phyloP scores from a whole-genome alignment of 2,329 filamentous ascomycete species.

The Xylariomycetidae sp. region DNA sequence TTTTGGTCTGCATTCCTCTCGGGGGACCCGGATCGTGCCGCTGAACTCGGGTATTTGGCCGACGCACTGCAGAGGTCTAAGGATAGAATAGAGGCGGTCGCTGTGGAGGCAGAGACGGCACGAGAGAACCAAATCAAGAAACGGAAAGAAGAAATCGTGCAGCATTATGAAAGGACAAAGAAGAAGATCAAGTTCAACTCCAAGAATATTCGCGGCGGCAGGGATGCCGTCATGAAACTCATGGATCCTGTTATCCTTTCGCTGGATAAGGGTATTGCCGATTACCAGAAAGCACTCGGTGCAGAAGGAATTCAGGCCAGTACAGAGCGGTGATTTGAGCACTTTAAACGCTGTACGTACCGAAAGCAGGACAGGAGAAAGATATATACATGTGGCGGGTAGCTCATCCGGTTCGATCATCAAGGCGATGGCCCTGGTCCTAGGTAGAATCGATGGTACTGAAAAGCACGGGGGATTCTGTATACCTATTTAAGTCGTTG shows the following conservation, averaged over 20 bases:
- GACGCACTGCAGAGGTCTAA: slow-evolving; percentile 76
- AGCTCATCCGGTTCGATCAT: too few relatives aligned
- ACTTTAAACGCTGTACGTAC: too few relatives aligned
- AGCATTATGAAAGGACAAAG: slow-evolving; percentile 66
- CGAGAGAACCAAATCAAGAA: slow-evolving; percentile 62
- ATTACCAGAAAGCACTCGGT: slow-evolving; percentile 67
- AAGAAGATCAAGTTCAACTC: slow-evolving; percentile 68
- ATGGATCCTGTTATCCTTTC: slow-evolving; percentile 70
- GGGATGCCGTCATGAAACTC: slow-evolving; percentile 68
- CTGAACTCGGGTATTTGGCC: slow-evolving; percentile 74
- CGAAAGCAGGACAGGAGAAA: too few relatives aligned
- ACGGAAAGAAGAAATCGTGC: slow-evolving; percentile 65
- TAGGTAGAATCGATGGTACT: too few relatives aligned
- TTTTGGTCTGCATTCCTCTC: slow-evolving; percentile 94
- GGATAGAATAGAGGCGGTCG: slow-evolving; percentile 75
- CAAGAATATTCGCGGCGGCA: slow-evolving; percentile 67
- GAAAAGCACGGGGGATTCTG: too few relatives aligned
- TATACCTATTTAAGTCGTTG: too few relatives aligned
- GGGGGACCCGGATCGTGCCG: slow-evolving; percentile 74
- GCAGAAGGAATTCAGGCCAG: slow-evolving; percentile 53
- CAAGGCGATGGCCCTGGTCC: too few relatives aligned
- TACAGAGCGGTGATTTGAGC: too few relatives aligned
- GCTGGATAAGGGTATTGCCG: slow-evolving; percentile 63
- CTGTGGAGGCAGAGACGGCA: slow-evolving; percentile 72
- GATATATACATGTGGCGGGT: too few relatives aligned